A percentile compares a stretch with the other conserved stretches of the same genome.
Evolutionary conservation across 2,329 filamentous ascomycete genomes (phyloP).

Genomic region (Colletotrichum theobromicola): DNA sequence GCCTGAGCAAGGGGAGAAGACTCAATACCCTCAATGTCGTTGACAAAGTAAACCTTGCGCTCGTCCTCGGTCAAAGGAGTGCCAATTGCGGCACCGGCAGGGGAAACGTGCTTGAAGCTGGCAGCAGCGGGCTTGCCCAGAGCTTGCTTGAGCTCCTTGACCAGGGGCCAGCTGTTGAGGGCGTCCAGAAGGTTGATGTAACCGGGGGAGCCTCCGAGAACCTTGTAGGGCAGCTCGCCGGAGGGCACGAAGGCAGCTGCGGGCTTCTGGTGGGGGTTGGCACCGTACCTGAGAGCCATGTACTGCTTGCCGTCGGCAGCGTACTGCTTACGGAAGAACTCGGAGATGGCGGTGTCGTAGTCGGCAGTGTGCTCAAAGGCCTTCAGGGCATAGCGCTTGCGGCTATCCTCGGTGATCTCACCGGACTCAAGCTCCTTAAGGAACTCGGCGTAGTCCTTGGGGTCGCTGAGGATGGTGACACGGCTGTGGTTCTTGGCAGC

Average conservation of each 20-base stretch:
- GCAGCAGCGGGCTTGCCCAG: constrained; percentile 89
- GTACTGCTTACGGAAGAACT: constrained; percentile 98
- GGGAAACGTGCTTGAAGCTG: constrained; percentile 99
- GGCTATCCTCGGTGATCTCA: constrained; percentile 83
- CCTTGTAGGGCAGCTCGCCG: constrained; percentile 88
- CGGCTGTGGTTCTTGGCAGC: constrained; percentile 97
- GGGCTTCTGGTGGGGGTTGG: constrained; percentile 98
- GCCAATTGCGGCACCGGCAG: constrained; percentile 93
- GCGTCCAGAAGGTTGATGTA: constrained; percentile 98
- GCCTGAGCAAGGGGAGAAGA: constrained; percentile 87
- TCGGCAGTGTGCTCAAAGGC: constrained; percentile 98
- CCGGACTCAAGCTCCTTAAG: constrained; percentile 87
- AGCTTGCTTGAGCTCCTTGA: constrained; percentile 92
- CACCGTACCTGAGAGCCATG: constrained; percentile 87
- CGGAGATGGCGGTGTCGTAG: constrained; percentile 92
- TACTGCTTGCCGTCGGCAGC: constrained; percentile 85
- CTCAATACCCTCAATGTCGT: constrained; percentile 90
- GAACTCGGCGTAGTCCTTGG: constrained; percentile 92
- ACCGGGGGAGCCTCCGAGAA: constrained; percentile 85
- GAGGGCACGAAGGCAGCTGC: constrained; percentile 81
- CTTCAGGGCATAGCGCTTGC: constrained; percentile 92
- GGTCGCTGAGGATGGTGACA: constrained; percentile 95
- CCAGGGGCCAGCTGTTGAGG: constrained; percentile 94
- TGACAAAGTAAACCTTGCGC: constrained; percentile 98
- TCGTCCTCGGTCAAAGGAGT: constrained; percentile 85